Percentiles rank a stretch among this genome's conserved stretches.
Conservation (phyloP, 1,284 basidiomycete genomes). For the Tetrapyrgos nigripes region DNA sequence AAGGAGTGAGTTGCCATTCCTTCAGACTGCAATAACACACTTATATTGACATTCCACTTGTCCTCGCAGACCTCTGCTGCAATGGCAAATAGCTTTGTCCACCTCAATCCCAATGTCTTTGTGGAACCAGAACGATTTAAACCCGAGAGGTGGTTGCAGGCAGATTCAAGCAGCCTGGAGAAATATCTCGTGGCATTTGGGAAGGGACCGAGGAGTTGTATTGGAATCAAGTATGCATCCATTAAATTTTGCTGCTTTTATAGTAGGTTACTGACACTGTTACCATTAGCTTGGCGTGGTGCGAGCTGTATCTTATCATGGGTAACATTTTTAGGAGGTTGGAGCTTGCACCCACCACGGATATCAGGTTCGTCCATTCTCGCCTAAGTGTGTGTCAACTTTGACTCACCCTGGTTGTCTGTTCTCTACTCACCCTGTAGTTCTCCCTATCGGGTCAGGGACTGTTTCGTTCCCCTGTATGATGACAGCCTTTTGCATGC, state of each 20-base stretch:
- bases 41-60: not conserved
- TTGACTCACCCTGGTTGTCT: too few species aligned
- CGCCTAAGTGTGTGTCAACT: too few species aligned
- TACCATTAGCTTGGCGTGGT: slow-evolving; percentile 2
- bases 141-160: slow-evolving; percentile 12
- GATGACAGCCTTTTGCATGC: not conserved
- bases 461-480: not conserved
- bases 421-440: too few species aligned
- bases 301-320: not conserved
- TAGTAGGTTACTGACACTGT: too few species aligned
- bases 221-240: slow-evolving; percentile 28
- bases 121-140: slow-evolving; percentile 12
- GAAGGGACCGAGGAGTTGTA: slow-evolving; percentile 27
- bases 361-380: not conserved
- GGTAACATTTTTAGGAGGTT: not conserved
- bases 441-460: too few species aligned
- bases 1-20: slow-evolving; percentile 4
- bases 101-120: slow-evolving; percentile 11
- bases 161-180: slow-evolving; percentile 3
- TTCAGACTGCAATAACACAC: not conserved
- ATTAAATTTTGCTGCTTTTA: too few species aligned
- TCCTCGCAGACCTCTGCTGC: slow-evolving; percentile 7
- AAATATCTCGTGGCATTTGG: slow-evolving; percentile 26
- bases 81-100: slow-evolving; percentile 6
- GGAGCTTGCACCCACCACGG: not conserved